phyloP scores from a whole-genome alignment of 2,329 filamentous ascomycete genomes.

The Xylaria arbuscula region DNA sequence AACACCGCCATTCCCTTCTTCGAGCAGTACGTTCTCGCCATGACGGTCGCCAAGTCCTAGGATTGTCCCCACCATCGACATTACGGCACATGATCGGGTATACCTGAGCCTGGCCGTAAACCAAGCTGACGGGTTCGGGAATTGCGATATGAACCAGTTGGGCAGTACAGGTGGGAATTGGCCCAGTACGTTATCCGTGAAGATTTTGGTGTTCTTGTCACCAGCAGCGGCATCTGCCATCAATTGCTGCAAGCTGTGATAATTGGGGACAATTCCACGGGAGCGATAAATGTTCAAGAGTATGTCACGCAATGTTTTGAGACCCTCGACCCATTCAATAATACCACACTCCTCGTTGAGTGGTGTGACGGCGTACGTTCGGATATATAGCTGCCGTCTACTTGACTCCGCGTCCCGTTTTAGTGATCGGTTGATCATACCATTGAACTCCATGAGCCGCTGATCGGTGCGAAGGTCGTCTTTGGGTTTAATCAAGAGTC shows the following conservation, averaged over 20 bases:
- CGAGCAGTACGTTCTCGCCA: slow-evolving; percentile 95
- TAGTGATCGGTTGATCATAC: slow-evolving; percentile 94
- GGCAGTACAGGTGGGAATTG: slow-evolving; percentile 87
- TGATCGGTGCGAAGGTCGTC: slow-evolving; percentile 98
- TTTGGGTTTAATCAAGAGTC: slow-evolving; percentile 95
- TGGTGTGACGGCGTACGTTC: slow-evolving; percentile 96
- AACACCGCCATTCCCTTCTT: slow-evolving; percentile 91
- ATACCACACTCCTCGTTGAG: slow-evolving; percentile 97
- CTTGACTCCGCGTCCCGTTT: slow-evolving; percentile 93
- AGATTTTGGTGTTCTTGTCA: slow-evolving; percentile 73
- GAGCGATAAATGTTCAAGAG: slow-evolving; percentile 81
- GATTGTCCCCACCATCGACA: slow-evolving; percentile 99
- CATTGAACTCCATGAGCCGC: slow-evolving; percentile 98
- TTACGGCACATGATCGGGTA: slow-evolving; percentile 93
- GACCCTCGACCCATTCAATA: slow-evolving; percentile 97
- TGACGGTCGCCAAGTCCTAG: slow-evolving; percentile 94
- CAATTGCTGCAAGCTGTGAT: slow-evolving; percentile 70
- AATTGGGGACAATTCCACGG: slow-evolving; percentile 77
- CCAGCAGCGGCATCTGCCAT: slow-evolving; percentile 72
- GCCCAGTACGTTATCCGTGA: slow-evolving; percentile 71
- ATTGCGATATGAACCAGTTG: slow-evolving; percentile 95
- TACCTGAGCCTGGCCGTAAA: slow-evolving; percentile 89
- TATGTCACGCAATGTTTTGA: slow-evolving; percentile 94
- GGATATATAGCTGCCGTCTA: slow-evolving; percentile 91
- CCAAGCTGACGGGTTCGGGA: slow-evolving; percentile 92